These are phyloP conservation scores for Prunus salicina DNA, from an alignment of 306 rosid genomes.

Conservation along the genomic window DNA sequence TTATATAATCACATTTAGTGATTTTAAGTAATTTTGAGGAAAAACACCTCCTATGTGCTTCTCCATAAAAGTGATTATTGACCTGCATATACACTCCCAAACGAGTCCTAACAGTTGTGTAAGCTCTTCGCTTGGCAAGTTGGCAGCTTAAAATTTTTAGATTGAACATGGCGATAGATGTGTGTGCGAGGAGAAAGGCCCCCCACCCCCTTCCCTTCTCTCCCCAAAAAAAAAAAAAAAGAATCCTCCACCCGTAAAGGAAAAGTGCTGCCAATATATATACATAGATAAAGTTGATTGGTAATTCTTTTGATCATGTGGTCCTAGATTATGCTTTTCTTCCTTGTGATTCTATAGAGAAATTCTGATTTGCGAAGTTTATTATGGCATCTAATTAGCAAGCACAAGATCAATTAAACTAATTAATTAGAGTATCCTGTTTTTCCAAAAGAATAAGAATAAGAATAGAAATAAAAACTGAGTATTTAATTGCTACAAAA, in stretches of 20 bases:
- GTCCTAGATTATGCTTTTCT: not conserved
- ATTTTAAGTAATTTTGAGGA: no score
- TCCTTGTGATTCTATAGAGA: not conserved
- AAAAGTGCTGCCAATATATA: no score
- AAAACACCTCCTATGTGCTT: accelerated
- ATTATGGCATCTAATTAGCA: not conserved
- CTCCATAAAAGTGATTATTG: no score
- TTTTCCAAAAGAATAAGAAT: not conserved
- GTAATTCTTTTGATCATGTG: not conserved
- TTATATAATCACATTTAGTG: no score
- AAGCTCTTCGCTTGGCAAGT: no score
- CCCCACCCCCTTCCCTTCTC: no score
- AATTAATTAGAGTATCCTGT: not conserved
- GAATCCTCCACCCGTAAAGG: not conserved
- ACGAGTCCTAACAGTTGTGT: no score
- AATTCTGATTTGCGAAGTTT: not conserved
- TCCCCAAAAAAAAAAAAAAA: no score
- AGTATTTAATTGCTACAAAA: not conserved
- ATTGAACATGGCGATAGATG: no score
- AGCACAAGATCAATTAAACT: not conserved
- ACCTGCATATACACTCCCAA: no score
- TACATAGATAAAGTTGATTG: not conserved
- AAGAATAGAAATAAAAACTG: not conserved
- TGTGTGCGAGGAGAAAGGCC: no score
- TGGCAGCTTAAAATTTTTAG: no score